Conservation (phyloP, 345 rosid species). For the Eucalyptus paniculata region DNA sequence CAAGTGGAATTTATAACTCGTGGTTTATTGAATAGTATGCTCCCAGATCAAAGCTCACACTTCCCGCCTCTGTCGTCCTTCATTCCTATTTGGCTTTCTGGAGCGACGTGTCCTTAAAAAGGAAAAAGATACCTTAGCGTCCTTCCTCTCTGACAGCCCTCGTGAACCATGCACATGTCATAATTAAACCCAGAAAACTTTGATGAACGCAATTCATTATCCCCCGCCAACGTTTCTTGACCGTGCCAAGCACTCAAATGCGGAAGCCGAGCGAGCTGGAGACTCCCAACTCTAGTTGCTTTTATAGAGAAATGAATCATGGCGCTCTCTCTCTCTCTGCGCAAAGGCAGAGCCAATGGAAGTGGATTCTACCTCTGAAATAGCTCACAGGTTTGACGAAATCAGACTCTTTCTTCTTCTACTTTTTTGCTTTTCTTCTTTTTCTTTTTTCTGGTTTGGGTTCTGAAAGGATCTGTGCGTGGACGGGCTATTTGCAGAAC, state of each 20-base stretch:
- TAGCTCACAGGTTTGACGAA: background rate
- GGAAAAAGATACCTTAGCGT: conserved; percentile 1
- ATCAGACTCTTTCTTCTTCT: background rate
- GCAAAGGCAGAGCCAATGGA: background rate
- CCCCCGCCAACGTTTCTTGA: background rate
- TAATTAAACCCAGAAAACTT: background rate
- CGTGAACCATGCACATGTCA: background rate
- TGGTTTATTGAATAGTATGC: background rate
- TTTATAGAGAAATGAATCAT: background rate
- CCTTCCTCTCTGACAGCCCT: conserved; percentile 11
- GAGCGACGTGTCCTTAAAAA: conserved; percentile 16
- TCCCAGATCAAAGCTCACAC: background rate
- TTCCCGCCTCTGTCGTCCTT: background rate
- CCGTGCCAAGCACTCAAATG: background rate
- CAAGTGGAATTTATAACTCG: background rate
- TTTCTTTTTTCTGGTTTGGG: background rate
- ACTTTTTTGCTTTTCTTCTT: background rate
- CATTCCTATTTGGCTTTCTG: background rate
- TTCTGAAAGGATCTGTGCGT: background rate
- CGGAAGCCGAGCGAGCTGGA: background rate
- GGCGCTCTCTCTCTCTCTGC: background rate
- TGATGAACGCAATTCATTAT: background rate
- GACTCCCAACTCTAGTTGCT: background rate
- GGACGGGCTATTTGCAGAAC: background rate
- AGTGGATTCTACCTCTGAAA: background rate